Conservation (phyloP, 306 rosid species). For the Trichosanthes cucumerina region DNA sequence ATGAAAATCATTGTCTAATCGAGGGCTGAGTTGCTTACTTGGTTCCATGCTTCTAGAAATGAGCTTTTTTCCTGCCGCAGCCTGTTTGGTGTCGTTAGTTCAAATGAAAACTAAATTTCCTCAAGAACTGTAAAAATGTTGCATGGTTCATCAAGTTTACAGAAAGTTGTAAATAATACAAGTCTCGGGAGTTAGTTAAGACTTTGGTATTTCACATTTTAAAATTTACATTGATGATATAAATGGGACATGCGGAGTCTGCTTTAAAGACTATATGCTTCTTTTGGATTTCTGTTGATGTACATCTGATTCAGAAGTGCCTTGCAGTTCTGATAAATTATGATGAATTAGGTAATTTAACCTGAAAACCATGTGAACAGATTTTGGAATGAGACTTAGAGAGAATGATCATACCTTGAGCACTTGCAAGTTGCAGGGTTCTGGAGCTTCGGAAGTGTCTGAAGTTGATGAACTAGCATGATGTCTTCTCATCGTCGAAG, state of each 20-base stretch:
- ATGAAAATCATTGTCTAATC: slow-evolving; percentile 15
- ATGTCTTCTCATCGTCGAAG: slow-evolving; percentile 1
- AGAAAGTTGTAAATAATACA: neutral
- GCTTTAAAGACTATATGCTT: neutral
- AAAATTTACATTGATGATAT: neutral
- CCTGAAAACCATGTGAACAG: neutral
- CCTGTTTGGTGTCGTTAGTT: slow-evolving; percentile 51
- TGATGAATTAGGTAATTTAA: neutral
- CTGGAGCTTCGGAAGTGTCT: slow-evolving; percentile 22
- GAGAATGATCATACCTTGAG: slow-evolving; percentile 35
- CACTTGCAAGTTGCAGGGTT: slow-evolving; percentile 13
- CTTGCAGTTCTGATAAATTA: neutral
- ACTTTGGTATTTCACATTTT: neutral
- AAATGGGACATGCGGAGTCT: neutral
- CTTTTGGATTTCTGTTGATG: neutral
- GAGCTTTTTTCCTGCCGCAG: slow-evolving; percentile 22
- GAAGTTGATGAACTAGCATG: slow-evolving; percentile 15
- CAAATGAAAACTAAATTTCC: neutral
- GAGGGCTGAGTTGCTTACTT: slow-evolving; percentile 20
- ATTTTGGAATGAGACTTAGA: slow-evolving; percentile 7
- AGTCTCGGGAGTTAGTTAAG: neutral
- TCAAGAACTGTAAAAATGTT: neutral
- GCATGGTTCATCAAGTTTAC: slow-evolving; percentile 12
- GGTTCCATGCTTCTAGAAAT: slow-evolving; percentile 23
- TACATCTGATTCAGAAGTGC: neutral